Base-by-base conservation (phyloP, 345 rosid genomes). In the Bruguiera parviflora region DNA sequence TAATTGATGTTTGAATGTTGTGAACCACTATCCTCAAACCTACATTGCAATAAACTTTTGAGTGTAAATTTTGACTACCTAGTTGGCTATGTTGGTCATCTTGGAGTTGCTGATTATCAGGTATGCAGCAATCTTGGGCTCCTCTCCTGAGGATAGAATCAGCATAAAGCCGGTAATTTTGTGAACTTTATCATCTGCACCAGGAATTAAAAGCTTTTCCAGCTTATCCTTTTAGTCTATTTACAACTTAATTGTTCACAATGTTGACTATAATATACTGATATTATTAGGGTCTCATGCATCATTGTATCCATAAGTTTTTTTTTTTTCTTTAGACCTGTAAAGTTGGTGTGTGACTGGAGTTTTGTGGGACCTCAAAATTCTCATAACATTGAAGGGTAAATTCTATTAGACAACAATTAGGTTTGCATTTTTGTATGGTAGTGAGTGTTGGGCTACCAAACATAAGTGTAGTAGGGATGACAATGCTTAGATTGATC, bases 41-140 rank as follows among this genome's bases (percentile, higher is more conserved):
- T 56, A 56, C 25, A 21, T 32, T 43, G 33, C 32, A 67, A 13
- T 56, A 27, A 56, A 56, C 20, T 60, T 20, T 21, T 29, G 52
- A 22, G 18, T 11, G 35, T 65, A 25, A 18, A 52, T 67, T 13
- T 43, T 43, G 49, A 21, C 27, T 68, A 32, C 64, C 25, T 7
- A 4, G 15, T 62, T 1, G 25, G 53, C 53, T 61, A 61, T 67
- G 22, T 27, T 66, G 62, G 37, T 74, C 28, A 63, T 31, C 22
- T 65, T 65, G 60, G 57, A 61, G 61, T 43, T 75, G 65, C 62
- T 67, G 72, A 70, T 63, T 53, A 18, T 70, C 75, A 92, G 97
- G 77, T 88, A 92, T 85, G 89, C 97, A 73, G 91, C 91, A 78
- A 87, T 92, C 43, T 75, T 89, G 82, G 98, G 98, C 73, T 78